phyloP scores from a whole-genome alignment of 768 basidiomycete genomes.

The Termitomyces sp. region DNA sequence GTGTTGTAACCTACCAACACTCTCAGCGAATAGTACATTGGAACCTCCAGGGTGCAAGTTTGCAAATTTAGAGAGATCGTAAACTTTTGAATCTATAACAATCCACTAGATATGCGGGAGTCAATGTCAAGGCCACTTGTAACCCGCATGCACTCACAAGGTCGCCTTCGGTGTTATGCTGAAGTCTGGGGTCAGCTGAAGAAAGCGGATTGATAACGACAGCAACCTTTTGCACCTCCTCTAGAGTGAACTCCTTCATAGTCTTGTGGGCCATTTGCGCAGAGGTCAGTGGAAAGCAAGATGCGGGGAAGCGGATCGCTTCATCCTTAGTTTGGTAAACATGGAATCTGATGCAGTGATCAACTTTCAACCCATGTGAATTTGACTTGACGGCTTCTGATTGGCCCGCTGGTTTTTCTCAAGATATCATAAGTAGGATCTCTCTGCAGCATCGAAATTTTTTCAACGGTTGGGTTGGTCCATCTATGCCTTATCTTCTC shows the following conservation, averaged over 20 bases:
- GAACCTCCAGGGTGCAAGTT: conserved; percentile 81
- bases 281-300: background rate
- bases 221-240: conserved; percentile 64
- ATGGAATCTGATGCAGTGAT: background rate
- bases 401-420: background rate
- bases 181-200: background rate
- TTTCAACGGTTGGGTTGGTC: no score
- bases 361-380: background rate
- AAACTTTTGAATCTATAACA: conserved; percentile 75
- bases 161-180: conserved; percentile 89
- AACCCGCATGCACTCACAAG: conserved; percentile 30
- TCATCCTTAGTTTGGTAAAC: background rate
- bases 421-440: no score
- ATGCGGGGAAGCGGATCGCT: background rate
- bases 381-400: background rate
- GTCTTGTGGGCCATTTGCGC: conserved; percentile 3
- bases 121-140: background rate
- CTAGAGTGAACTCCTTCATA: conserved; percentile 37
- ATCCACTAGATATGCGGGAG: conserved; percentile 54
- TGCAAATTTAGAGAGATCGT: conserved; percentile 76
- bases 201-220: conserved; percentile 3
- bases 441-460: no score
- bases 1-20: conserved; percentile 47
- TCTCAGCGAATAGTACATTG: conserved; percentile 61
- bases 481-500: no score